These are phyloP conservation scores for Penicillium bovifimosum DNA, from an alignment of 495 filamentous ascomycete species.

Conservation along the genomic window DNA sequence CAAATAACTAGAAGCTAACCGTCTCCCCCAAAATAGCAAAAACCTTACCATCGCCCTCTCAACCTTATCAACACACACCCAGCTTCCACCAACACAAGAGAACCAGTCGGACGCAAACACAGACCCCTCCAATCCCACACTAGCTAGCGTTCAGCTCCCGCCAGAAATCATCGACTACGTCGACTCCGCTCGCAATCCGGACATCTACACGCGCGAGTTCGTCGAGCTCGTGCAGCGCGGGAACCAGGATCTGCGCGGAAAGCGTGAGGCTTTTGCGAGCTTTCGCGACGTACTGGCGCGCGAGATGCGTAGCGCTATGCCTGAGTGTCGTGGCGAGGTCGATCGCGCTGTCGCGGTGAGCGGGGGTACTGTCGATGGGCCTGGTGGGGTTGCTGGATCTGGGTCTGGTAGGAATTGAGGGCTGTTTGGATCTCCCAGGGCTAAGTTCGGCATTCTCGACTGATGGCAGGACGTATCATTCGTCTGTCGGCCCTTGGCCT, in stretches of 20 bases:
- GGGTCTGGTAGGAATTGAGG: conserved; percentile 2
- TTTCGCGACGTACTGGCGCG: conserved; percentile 79
- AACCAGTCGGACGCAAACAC: conserved; percentile 32
- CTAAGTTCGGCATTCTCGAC: not conserved
- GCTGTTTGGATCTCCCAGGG: not conserved
- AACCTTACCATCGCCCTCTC: conserved; percentile 39
- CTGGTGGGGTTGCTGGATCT: not conserved
- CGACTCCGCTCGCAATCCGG: conserved; percentile 87
- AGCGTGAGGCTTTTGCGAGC: conserved; percentile 67
- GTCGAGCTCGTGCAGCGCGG: conserved; percentile 80
- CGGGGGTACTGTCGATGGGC: conserved; percentile 12
- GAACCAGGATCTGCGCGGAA: conserved; percentile 83
- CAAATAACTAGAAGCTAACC: not conserved
- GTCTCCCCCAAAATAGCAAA: conserved; percentile 26
- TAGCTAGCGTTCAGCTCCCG: conserved; percentile 57
- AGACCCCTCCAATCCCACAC: conserved; percentile 42
- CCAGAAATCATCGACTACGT: conserved; percentile 93
- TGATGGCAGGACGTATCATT: not conserved
- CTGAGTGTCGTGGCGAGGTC: conserved; percentile 69
- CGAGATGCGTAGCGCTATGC: conserved; percentile 73
- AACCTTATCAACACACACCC: conserved; percentile 39
- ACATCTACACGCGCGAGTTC: conserved; percentile 97
- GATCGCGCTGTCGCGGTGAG: conserved; percentile 51
- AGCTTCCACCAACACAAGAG: conserved; percentile 19
- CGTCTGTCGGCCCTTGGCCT: too few species aligned